phyloP scores from a whole-genome alignment of 495 filamentous ascomycete species.

The Daldinia loculata region DNA sequence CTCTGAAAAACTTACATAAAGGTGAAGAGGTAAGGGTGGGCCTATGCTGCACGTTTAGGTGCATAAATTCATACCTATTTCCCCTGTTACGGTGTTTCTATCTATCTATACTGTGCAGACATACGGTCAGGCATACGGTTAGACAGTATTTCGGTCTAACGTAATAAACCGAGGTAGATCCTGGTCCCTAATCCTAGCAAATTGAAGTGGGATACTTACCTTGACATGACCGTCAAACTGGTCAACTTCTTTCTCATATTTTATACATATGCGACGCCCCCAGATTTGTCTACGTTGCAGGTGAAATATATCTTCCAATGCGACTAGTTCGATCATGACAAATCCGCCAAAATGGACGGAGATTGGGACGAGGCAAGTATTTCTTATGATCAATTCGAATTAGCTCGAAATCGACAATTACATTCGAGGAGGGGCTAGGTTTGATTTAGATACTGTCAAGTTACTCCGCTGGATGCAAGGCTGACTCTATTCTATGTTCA shows the following conservation, averaged over 20 bases:
- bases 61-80: background rate
- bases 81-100: background rate
- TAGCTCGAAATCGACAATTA: background rate
- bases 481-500: constrained; percentile 19
- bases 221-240: background rate
- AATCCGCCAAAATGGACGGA: constrained; percentile 57
- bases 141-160: background rate
- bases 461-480: constrained; percentile 5
- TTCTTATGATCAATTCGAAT: constrained; percentile 8
- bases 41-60: background rate
- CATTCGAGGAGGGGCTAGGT: background rate
- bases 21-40: background rate
- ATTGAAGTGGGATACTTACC: constrained; percentile 22
- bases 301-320: constrained; percentile 16
- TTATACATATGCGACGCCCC: constrained; percentile 12
- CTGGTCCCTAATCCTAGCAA: background rate
- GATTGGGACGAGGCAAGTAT: constrained; percentile 70
- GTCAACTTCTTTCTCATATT: constrained; percentile 16
- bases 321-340: constrained; percentile 39
- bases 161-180: background rate
- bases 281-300: constrained; percentile 6
- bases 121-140: background rate
- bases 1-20: background rate
- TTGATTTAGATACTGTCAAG: background rate
- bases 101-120: background rate